These are phyloP conservation scores for Aspergillus tanneri DNA, from an alignment of 2,329 filamentous ascomycete genomes.

Conservation along the genomic window DNA sequence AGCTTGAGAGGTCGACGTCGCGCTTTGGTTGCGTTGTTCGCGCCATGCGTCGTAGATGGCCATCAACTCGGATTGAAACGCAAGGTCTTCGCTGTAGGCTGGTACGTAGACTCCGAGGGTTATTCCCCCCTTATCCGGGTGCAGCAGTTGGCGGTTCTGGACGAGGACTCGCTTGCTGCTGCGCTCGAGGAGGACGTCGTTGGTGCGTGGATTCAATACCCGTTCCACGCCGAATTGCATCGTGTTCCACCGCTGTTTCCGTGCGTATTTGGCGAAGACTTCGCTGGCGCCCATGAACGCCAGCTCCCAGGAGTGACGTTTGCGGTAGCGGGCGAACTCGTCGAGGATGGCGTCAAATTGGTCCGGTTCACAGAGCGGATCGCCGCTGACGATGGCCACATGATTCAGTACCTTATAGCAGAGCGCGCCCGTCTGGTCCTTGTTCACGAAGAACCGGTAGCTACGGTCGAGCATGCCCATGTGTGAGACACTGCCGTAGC, in stretches of 20 bases:
- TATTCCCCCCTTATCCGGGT: slow-evolving; percentile 34
- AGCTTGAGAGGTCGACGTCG: slow-evolving; percentile 33
- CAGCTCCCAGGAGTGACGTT: slow-evolving; percentile 30
- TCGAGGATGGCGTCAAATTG: slow-evolving; percentile 29
- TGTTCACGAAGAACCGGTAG: slow-evolving; percentile 44
- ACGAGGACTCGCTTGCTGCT: slow-evolving; percentile 39
- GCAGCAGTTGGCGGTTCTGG: slow-evolving; percentile 39
- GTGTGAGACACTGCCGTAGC: slow-evolving; percentile 42
- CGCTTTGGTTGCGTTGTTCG: slow-evolving; percentile 31
- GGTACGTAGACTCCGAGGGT: slow-evolving; percentile 39
- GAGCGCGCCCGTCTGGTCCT: slow-evolving; percentile 34
- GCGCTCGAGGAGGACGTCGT: slow-evolving; percentile 38
- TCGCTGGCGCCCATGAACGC: slow-evolving; percentile 41
- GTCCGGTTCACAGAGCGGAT: slow-evolving; percentile 37
- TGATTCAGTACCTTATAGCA: slow-evolving; percentile 41
- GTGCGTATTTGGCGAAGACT: slow-evolving; percentile 33
- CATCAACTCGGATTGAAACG: slow-evolving; percentile 34
- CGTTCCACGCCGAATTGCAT: slow-evolving; percentile 42
- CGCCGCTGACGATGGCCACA: slow-evolving; percentile 41
- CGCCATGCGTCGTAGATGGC: slow-evolving; percentile 43
- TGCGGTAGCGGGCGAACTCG: slow-evolving; percentile 39
- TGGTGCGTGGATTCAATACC: slow-evolving; percentile 43
- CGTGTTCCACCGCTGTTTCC: slow-evolving; percentile 32
- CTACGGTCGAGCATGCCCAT: slow-evolving; percentile 46
- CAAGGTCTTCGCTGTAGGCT: slow-evolving; percentile 27